These are phyloP conservation scores for Saccharomyces hybrid DNA, from an alignment of 1,139 yeast species.

Conservation along the genomic window DNA sequence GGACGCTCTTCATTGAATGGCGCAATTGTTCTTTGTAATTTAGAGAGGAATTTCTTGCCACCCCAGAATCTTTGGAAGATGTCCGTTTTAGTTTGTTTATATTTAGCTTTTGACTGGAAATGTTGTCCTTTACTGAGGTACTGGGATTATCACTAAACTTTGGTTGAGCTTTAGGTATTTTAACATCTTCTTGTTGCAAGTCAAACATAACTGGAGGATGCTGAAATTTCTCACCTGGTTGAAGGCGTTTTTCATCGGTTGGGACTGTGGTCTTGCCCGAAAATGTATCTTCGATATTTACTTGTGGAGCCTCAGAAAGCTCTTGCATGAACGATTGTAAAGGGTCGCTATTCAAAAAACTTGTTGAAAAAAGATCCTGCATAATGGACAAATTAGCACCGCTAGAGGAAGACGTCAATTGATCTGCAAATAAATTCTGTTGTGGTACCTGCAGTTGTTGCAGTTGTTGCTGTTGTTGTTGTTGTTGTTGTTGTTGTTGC, in stretches of 20 bases:
- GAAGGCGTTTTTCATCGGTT: neutral
- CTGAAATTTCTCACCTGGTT: neutral
- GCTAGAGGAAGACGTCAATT: neutral
- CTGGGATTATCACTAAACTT: constrained; percentile 11
- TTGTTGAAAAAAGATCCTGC: constrained; percentile 19
- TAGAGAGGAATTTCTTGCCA: constrained; percentile 1
- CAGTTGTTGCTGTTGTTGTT: neutral
- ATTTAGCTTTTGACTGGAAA: constrained; percentile 18
- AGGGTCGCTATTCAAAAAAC: constrained; percentile 21
- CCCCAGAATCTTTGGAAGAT: constrained; percentile 5
- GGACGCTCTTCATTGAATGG: constrained; percentile 14
- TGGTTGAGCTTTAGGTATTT: neutral
- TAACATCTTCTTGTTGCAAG: neutral
- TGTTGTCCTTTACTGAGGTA: constrained; percentile 15
- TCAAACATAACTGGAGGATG: neutral
- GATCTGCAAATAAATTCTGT: neutral
- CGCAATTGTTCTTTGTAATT: constrained; percentile 10
- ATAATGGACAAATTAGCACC: constrained; percentile 7
- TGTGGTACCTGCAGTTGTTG: constrained; percentile 6
- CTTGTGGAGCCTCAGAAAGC: constrained; percentile 12
- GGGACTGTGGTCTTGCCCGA: neutral
- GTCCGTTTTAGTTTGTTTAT: constrained; percentile 15
- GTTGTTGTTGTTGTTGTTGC: constrained; percentile 18
- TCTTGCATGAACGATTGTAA: constrained; percentile 24
- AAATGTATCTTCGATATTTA: constrained; percentile 1